Conservation (phyloP, 495 filamentous ascomycete species). For the Penicillium alfredii region DNA sequence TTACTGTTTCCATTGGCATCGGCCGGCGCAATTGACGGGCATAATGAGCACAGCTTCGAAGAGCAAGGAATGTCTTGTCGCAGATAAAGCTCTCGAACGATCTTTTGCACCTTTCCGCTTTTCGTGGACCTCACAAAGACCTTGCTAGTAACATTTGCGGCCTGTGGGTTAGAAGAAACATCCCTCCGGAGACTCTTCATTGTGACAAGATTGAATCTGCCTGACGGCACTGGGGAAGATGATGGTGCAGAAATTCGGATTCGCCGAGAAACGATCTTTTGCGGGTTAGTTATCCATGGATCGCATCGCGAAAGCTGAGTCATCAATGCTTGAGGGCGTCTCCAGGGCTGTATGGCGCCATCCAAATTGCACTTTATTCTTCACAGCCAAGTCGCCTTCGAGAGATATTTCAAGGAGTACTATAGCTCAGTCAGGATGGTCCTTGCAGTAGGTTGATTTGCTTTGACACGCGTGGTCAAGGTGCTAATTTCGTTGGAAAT, state of each 20-base stretch:
- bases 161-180: constrained; percentile 57
- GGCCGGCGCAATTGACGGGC: constrained; percentile 61
- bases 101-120: constrained; percentile 95
- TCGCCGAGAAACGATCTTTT: no score
- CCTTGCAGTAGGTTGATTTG: constrained; percentile 27
- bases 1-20: constrained; percentile 73
- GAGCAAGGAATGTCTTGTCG: constrained; percentile 97
- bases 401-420: no score
- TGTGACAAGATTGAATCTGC: constrained; percentile 24
- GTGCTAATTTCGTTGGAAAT: constrained; percentile 6
- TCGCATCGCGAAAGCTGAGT: constrained; percentile 24
- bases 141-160: constrained; percentile 82
- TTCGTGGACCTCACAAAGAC: constrained; percentile 88
- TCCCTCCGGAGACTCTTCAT: constrained; percentile 90
- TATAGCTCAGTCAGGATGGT: constrained; percentile 23
- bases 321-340: constrained; percentile 5
- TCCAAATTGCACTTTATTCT: no score
- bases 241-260: no score
- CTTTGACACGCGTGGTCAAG: neutral
- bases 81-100: constrained; percentile 93
- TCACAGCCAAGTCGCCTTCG: no score
- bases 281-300: constrained; percentile 17
- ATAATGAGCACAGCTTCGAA: constrained; percentile 75
- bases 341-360: no score
- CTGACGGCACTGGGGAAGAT: no score